Conservation (phyloP, 164 flowering plant species). For the Stephania yunnanensis region DNA sequence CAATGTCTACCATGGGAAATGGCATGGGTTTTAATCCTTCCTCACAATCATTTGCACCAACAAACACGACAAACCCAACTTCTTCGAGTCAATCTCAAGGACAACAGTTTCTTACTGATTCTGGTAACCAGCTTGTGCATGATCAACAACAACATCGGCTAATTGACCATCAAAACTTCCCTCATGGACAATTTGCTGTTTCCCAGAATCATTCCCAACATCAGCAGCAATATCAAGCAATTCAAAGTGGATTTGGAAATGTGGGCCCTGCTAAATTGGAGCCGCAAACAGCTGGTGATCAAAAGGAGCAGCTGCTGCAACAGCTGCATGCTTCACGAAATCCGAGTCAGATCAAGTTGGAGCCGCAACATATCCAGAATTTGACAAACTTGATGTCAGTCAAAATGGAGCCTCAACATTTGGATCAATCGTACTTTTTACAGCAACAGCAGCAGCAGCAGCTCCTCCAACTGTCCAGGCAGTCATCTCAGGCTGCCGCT, state of each 20-base stretch:
- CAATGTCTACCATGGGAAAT: conserved; percentile 59
- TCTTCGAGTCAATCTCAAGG: conserved; percentile 60
- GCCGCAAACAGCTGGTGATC: conserved; percentile 59
- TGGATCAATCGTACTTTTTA: conserved; percentile 60
- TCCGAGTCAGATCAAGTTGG: conserved; percentile 50
- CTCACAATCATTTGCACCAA: conserved; percentile 31
- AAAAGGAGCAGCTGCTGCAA: conserved; percentile 53
- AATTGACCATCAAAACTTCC: conserved; percentile 64
- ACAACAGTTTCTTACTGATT: conserved; percentile 51
- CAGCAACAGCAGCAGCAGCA: conserved; percentile 82
- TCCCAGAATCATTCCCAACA: conserved; percentile 19
- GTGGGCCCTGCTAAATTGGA: conserved; percentile 75
- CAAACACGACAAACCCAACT: conserved; percentile 39
- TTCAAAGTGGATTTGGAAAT: conserved; percentile 50
- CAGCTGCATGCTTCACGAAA: conserved; percentile 55
- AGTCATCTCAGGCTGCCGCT: conserved; percentile 50
- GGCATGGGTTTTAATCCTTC: conserved; percentile 56
- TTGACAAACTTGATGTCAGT: conserved; percentile 56
- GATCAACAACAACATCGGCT: conserved; percentile 72
- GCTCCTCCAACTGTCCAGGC: conserved; percentile 66
- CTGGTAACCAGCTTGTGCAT: conserved; percentile 45
- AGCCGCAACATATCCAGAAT: conserved; percentile 59
- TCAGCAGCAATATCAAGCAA: conserved; percentile 43
- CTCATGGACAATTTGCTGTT: conserved; percentile 52
- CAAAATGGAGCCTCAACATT: conserved; percentile 78